phyloP scores from a whole-genome alignment of 441 rosid species.

The Populus hybrid region DNA sequence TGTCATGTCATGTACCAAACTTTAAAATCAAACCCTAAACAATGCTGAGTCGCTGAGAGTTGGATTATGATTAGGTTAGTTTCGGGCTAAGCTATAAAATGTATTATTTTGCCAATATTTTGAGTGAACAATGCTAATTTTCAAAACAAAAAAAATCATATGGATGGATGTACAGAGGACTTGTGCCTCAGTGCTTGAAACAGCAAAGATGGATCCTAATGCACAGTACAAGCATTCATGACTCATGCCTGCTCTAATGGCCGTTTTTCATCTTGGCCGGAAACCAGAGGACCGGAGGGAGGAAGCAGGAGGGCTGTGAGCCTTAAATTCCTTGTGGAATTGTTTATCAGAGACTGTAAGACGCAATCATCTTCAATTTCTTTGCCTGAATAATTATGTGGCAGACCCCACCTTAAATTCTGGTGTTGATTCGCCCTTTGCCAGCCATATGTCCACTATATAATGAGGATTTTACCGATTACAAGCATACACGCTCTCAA shows the following conservation, averaged over 20 bases:
- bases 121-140: too few species aligned
- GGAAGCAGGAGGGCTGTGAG: not conserved
- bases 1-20: too few species aligned
- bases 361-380: slow-evolving; percentile 24
- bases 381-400: slow-evolving; percentile 19
- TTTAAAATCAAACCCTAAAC: too few species aligned
- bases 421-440: slow-evolving; percentile 5
- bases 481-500: too few species aligned
- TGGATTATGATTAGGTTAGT: too few species aligned
- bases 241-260: not conserved
- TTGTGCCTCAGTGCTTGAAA: not conserved
- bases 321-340: slow-evolving; percentile 13
- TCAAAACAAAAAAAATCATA: too few species aligned
- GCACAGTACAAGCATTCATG: not conserved
- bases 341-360: not conserved
- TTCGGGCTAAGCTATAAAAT: too few species aligned
- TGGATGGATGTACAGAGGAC: too few species aligned
- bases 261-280: not conserved
- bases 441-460: slow-evolving; percentile 15
- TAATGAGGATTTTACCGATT: not conserved
- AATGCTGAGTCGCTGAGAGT: too few species aligned
- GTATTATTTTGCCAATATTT: too few species aligned
- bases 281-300: not conserved
- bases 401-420: slow-evolving; percentile 9
- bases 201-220: not conserved